Percentiles rank a stretch among this genome's conserved stretches.
phyloP scores from a whole-genome alignment of 805 yeast genomes.

The Naumovozyma dairenensis region DNA sequence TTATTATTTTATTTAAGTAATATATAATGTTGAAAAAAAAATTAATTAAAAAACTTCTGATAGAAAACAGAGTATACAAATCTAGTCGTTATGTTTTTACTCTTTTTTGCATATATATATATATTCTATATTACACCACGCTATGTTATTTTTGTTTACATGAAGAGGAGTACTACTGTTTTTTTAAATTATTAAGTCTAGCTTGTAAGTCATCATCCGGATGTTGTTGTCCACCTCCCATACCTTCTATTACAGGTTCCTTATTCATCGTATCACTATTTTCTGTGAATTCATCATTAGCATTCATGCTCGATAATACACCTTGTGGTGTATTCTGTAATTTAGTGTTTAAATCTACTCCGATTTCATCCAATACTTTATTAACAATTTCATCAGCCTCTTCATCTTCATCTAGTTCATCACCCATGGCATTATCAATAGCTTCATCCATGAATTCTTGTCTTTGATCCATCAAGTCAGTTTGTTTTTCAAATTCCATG shows the following conservation, averaged over 20 bases:
- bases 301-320: conserved; percentile 6
- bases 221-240: conserved; percentile 10
- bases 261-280: conserved; percentile 10
- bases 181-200: conserved; percentile 70
- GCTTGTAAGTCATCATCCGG: conserved; percentile 86
- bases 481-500: conserved; percentile 89
- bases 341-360: conserved; percentile 62
- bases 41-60: too few relatives aligned
- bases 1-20: too few relatives aligned
- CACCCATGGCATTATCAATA: conserved; percentile 90
- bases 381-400: conserved; percentile 87
- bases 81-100: too few relatives aligned
- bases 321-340: conserved; percentile 38
- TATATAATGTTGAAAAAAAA: too few relatives aligned
- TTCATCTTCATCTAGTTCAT: conserved; percentile 78
- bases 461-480: conserved; percentile 95
- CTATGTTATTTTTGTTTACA: background rate
- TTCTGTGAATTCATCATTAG: conserved; percentile 11
- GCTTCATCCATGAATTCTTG: conserved; percentile 99
- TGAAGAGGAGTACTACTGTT: too few relatives aligned
- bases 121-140: background rate
- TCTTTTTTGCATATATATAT: too few relatives aligned
- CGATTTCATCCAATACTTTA: conserved; percentile 91
- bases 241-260: conserved; percentile 34
- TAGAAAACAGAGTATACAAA: too few relatives aligned